Conservation (phyloP, 345 rosid genomes). For the Salix koriyanagi region DNA sequence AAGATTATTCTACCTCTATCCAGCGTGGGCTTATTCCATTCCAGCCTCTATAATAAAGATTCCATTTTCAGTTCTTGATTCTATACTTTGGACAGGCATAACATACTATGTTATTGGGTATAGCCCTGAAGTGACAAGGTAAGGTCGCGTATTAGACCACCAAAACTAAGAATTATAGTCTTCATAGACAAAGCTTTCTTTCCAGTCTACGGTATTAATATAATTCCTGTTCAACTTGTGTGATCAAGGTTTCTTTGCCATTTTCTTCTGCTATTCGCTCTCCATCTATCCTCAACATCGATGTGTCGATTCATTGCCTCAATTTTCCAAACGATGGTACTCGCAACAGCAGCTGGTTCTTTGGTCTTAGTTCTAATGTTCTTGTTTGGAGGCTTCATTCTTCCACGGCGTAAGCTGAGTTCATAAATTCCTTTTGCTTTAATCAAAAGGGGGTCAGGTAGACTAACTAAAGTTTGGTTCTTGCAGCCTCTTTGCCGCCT, state of each 20-base stretch:
- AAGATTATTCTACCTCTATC: conserved; percentile 34
- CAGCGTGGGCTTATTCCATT: conserved; percentile 52
- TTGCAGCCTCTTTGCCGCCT: not conserved
- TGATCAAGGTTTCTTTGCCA: not conserved
- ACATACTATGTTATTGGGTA: conserved; percentile 55
- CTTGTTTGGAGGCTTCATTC: not conserved
- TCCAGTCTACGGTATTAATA: not conserved
- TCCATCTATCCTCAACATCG: not conserved
- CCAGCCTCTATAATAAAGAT: conserved; percentile 42
- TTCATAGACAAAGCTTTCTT: not conserved
- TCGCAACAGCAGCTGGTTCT: not conserved
- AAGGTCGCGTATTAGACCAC: not conserved
- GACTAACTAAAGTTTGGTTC: not conserved
- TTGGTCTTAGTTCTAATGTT: not conserved
- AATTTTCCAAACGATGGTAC: not conserved
- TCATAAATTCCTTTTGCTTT: not conserved
- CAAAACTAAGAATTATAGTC: not conserved
- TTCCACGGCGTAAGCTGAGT: not conserved
- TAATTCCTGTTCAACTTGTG: not conserved
- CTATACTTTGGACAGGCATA: conserved; percentile 36
- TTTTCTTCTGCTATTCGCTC: not conserved
- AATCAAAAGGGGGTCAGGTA: not conserved
- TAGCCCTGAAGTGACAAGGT: conserved; percentile 43
- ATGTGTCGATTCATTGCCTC: not conserved
- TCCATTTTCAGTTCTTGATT: conserved; percentile 39